phyloP scores from a whole-genome alignment of 306 rosid genomes.

The Sicyos edulis region DNA sequence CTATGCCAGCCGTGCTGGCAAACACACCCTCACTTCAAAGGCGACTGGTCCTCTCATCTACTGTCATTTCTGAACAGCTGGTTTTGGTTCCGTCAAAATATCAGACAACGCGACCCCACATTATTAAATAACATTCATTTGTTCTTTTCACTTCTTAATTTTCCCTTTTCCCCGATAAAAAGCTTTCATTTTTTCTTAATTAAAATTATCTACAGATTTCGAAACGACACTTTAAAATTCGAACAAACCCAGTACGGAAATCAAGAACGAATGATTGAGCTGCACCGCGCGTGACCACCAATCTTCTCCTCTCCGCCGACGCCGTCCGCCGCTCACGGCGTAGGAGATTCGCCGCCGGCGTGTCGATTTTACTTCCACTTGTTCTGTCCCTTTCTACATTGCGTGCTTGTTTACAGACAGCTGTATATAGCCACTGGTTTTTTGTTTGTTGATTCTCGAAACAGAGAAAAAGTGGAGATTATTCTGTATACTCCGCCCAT shows the following conservation, averaged over 20 bases:
- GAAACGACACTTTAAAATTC: not conserved
- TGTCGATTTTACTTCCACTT: not conserved
- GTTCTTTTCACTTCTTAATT: not conserved
- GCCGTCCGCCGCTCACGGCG: not conserved
- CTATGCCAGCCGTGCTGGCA: too few relatives aligned
- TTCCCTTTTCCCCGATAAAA: too few relatives aligned
- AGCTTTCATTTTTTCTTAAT: not conserved
- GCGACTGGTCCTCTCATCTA: not conserved
- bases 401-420: conserved; percentile 55
- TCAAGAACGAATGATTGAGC: not conserved
- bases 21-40: not conserved
- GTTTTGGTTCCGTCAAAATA: conserved; percentile 11
- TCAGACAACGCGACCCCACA: not conserved
- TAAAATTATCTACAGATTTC: not conserved
- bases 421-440: conserved; percentile 27
- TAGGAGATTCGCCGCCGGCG: not conserved
- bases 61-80: conserved; percentile 19
- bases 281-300: conserved; percentile 23
- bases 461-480: conserved; percentile 19
- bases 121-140: conserved; percentile 16
- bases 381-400: conserved; percentile 13
- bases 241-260: not conserved
- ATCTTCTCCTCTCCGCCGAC: conserved; percentile 11
- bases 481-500: conserved; percentile 19
- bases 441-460: not conserved